phyloP scores from a whole-genome alignment of 306 rosid species.

The Cucurbita moschata region DNA sequence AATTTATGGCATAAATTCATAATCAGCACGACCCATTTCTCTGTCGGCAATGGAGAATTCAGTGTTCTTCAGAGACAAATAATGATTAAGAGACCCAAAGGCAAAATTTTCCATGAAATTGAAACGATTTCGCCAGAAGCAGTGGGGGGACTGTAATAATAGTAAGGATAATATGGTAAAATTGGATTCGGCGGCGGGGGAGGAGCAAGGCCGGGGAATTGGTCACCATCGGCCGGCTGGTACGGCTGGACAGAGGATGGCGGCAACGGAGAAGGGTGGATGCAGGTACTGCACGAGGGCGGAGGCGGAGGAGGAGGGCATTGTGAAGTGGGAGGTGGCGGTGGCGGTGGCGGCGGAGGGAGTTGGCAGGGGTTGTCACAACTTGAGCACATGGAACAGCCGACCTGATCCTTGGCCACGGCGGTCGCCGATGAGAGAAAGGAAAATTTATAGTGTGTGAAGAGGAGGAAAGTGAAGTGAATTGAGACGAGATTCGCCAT shows the following conservation, averaged over 20 bases:
- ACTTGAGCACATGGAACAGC: constrained; percentile 38
- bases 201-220: neutral
- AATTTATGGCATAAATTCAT: neutral
- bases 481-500: neutral
- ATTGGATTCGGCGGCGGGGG: constrained; percentile 3
- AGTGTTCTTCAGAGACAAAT: neutral
- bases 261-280: constrained; percentile 22
- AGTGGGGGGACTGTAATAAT: constrained; percentile 1
- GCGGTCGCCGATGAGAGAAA: neutral
- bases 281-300: constrained; percentile 7
- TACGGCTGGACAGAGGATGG: constrained; percentile 14
- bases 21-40: neutral
- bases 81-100: neutral
- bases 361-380: constrained; percentile 55
- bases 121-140: neutral
- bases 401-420: constrained; percentile 21
- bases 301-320: constrained; percentile 12
- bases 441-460: neutral
- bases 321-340: constrained; percentile 1
- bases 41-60: neutral
- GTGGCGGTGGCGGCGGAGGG: constrained; percentile 6
- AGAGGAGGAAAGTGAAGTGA: constrained; percentile 3
- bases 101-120: neutral
- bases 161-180: constrained; percentile 5
- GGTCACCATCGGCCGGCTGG: neutral